These are phyloP conservation scores for Macrolepiota dolichaula DNA, from an alignment of 768 basidiomycete genomes.

Conservation along the genomic window DNA sequence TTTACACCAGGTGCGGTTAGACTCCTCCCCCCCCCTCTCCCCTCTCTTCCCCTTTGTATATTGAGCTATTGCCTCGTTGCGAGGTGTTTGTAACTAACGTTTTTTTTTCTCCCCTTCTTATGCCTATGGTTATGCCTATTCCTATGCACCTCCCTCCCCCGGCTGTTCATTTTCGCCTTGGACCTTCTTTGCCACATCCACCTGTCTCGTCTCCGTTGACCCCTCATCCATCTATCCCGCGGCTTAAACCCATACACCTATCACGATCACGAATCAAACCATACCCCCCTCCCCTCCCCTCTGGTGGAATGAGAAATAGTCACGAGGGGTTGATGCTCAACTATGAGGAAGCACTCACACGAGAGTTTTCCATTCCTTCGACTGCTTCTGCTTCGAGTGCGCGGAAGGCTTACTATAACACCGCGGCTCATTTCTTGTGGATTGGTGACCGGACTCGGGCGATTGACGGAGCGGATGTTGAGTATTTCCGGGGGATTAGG, in stretches of 20 bases:
- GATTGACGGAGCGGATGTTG: constrained; percentile 89
- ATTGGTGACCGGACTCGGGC: constrained; percentile 95
- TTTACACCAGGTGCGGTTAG: constrained; percentile 76
- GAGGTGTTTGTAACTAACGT: background rate
- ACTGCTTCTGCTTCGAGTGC: constrained; percentile 13
- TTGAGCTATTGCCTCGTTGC: constrained; percentile 9
- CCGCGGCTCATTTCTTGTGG: constrained; percentile 94
- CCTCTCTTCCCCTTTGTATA: too few relatives aligned
- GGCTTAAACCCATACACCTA: constrained; percentile 1
- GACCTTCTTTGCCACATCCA: background rate
- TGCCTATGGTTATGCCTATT: background rate
- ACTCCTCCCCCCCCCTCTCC: too few relatives aligned
- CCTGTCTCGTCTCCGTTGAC: background rate
- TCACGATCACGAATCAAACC: too few relatives aligned
- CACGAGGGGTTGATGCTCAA: constrained; percentile 93
- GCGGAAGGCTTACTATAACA: constrained; percentile 69
- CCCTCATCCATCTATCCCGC: background rate
- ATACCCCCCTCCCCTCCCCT: too few relatives aligned
- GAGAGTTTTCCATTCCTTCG: constrained; percentile 47
- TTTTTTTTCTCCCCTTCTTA: background rate
- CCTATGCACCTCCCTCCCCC: background rate
- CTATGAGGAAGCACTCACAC: constrained; percentile 91
- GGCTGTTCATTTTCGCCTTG: background rate
- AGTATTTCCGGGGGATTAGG: constrained; percentile 89
- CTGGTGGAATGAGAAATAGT: too few relatives aligned